Evolutionary conservation across 495 filamentous ascomycete species (phyloP).

Genomic region (Penicillium dipodomyicola): DNA sequence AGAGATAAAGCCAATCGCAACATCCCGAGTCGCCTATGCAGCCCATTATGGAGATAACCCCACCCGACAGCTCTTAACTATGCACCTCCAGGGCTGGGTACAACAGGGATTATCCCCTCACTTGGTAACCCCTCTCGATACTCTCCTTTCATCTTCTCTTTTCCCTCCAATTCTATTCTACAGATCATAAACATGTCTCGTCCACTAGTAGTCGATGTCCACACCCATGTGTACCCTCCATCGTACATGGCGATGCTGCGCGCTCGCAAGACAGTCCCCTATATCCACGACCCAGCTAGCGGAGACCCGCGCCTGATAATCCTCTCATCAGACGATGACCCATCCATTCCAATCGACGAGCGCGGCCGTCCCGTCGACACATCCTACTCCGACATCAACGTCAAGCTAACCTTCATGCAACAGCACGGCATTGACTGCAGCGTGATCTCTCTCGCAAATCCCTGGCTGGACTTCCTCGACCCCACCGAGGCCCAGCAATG

Average conservation of each 20-base stretch:
- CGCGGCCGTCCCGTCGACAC: conserved; percentile 72
- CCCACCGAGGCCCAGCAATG: conserved; percentile 57
- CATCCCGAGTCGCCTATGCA: no score
- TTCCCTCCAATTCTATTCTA: not conserved
- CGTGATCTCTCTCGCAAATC: conserved; percentile 88
- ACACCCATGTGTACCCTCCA: conserved; percentile 92
- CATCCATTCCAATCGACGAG: conserved; percentile 49
- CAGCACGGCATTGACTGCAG: conserved; percentile 76
- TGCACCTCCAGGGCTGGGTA: no score
- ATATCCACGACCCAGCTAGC: conserved; percentile 68
- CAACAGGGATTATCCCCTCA: not conserved
- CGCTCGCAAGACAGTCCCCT: conserved; percentile 71
- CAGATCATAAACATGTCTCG: conserved; percentile 24
- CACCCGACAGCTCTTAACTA: no score
- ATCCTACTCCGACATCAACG: conserved; percentile 66
- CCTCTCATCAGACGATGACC: conserved; percentile 61
- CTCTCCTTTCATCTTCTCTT: not conserved
- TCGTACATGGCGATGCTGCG: conserved; percentile 79
- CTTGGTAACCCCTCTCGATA: not conserved
- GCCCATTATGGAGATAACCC: no score
- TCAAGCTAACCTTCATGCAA: conserved; percentile 87
- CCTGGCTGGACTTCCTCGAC: conserved; percentile 88
- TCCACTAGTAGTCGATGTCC: conserved; percentile 72
- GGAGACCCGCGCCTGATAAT: conserved; percentile 68
- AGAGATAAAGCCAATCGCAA: no score